phyloP scores from a whole-genome alignment of 1,284 basidiomycete genomes.

The Apiotrichum akiyoshidainum region DNA sequence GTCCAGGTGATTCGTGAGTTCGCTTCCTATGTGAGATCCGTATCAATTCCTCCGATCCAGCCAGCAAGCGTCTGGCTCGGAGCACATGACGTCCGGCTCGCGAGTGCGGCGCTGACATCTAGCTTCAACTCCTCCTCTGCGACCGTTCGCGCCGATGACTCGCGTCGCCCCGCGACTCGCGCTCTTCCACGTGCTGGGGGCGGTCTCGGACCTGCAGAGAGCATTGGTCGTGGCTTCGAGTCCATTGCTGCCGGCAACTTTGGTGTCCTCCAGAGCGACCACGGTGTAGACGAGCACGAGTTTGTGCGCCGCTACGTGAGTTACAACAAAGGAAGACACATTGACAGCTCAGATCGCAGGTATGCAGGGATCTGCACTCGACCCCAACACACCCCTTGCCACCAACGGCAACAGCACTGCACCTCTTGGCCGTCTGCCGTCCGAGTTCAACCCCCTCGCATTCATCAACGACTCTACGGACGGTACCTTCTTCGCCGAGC shows the following conservation, averaged over 20 bases:
- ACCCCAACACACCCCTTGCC: background rate
- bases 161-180: slow-evolving; percentile 4
- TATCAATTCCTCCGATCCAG: background rate
- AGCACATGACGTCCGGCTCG: too few species aligned
- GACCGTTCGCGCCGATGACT: slow-evolving; percentile 24
- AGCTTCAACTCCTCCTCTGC: slow-evolving; percentile 35
- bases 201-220: slow-evolving; percentile 19
- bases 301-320: slow-evolving; percentile 11
- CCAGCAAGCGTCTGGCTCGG: too few species aligned
- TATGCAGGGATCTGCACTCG: background rate
- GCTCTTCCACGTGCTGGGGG: slow-evolving; percentile 4
- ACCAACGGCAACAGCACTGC: background rate
- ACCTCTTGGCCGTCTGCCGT: background rate
- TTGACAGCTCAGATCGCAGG: background rate
- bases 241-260: slow-evolving; percentile 12
- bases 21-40: background rate
- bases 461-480: slow-evolving; percentile 15
- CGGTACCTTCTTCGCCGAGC: slow-evolving; percentile 8
- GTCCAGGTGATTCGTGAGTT: background rate
- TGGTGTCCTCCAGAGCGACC: slow-evolving; percentile 21
- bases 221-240: slow-evolving; percentile 19
- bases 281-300: slow-evolving; percentile 6
- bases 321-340: background rate
- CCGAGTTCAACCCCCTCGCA: slow-evolving; percentile 18
- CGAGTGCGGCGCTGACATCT: background rate